Evolutionary conservation across 2,329 filamentous ascomycete species (phyloP).

Genomic region (Neurospora sp.): DNA sequence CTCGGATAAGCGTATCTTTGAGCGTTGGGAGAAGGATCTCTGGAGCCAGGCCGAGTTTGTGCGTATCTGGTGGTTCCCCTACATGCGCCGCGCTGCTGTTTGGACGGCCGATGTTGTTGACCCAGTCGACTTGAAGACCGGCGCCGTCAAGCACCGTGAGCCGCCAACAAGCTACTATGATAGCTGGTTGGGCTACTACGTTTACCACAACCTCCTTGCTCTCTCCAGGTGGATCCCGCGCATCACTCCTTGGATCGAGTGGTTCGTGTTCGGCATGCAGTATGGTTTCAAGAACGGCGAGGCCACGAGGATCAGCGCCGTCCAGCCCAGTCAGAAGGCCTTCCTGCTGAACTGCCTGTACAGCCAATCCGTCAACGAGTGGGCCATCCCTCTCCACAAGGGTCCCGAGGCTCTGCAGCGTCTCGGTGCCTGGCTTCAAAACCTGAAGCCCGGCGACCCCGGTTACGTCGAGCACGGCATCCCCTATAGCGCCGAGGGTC

Average conservation of each 20-base stretch:
- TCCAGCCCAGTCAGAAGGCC: conserved; percentile 71
- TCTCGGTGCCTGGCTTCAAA: conserved; percentile 77
- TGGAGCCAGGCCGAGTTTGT: conserved; percentile 87
- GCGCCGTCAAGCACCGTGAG: conserved; percentile 28
- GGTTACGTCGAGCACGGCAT: conserved; percentile 52
- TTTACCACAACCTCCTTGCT: conserved; percentile 87
- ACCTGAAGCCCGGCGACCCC: conserved; percentile 44
- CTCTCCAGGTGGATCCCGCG: conserved; percentile 67
- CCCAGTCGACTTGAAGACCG: conserved; percentile 34
- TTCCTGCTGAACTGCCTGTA: conserved; percentile 96
- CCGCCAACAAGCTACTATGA: conserved; percentile 71
- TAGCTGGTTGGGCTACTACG: conserved; percentile 68
- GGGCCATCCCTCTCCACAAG: conserved; percentile 78
- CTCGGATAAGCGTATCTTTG: conserved; percentile 57
- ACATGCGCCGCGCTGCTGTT: conserved; percentile 76
- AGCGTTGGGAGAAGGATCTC: conserved; percentile 60
- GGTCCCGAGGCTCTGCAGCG: conserved; percentile 81
- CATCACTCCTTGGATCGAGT: conserved; percentile 80
- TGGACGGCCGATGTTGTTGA: conserved; percentile 62
- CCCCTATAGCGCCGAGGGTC: conserved; percentile 55
- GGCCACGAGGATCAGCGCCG: conserved; percentile 56
- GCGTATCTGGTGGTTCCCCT: conserved; percentile 95
- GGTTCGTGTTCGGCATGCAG: conserved; percentile 96
- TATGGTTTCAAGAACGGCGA: conserved; percentile 67
- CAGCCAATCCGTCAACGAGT: conserved; percentile 98